These are phyloP conservation scores for Clathrus columnatus DNA, from an alignment of 768 basidiomycete species.

Conservation along the genomic window DNA sequence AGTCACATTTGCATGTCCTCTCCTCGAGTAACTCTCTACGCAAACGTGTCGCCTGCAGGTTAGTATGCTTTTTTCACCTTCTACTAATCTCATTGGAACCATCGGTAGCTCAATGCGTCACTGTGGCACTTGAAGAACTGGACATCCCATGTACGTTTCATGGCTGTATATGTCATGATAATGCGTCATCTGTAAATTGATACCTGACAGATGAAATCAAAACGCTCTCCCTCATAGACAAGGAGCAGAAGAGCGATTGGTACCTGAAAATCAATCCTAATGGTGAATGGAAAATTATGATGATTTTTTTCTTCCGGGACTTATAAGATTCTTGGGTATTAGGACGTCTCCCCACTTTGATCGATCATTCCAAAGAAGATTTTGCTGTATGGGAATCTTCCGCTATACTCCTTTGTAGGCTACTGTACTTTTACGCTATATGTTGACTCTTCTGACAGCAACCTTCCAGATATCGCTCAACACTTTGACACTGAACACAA, in stretches of 20 bases:
- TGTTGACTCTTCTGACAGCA: background rate
- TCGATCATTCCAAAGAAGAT: slow-evolving; percentile 42
- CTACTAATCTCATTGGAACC: background rate
- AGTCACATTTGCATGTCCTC: no score
- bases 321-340: background rate
- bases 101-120: background rate
- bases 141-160: background rate
- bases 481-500: slow-evolving; percentile 30
- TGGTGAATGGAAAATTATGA: background rate
- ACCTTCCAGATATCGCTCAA: slow-evolving; percentile 14
- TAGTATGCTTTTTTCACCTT: background rate
- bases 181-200: no score
- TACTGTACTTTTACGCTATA: background rate
- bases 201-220: slow-evolving; percentile 14
- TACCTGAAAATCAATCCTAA: slow-evolving; percentile 14
- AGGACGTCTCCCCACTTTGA: slow-evolving; percentile 56
- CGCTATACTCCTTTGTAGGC: slow-evolving; percentile 27
- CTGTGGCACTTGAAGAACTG: background rate
- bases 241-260: slow-evolving; percentile 76
- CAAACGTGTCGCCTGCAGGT: background rate
- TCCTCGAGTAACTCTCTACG: background rate
- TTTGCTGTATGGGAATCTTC: slow-evolving; percentile 22
- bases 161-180: no score
- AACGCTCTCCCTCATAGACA: slow-evolving; percentile 49
- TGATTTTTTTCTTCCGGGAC: background rate